Conservation (phyloP, 2,329 filamentous ascomycete species). For the Cladosporium colombiae region DNA sequence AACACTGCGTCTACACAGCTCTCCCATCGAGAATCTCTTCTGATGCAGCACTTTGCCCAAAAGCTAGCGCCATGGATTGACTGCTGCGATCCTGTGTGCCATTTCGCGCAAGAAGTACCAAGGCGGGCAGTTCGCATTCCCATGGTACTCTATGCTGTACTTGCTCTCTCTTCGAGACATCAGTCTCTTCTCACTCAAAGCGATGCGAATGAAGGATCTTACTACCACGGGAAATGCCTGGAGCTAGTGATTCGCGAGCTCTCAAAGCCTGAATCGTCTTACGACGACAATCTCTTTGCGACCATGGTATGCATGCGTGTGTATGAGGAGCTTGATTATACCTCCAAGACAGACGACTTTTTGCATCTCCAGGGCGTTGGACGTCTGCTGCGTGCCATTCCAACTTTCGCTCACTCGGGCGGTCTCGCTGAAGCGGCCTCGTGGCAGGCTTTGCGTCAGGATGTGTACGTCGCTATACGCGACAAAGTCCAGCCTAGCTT, state of each 20-base stretch:
- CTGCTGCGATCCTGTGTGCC: conserved; percentile 36
- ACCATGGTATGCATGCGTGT: conserved; percentile 39
- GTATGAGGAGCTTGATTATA: conserved; percentile 39
- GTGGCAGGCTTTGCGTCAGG: conserved; percentile 46
- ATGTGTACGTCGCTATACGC: conserved; percentile 44
- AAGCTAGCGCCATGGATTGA: conserved; percentile 41
- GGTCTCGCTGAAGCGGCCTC: conserved; percentile 45
- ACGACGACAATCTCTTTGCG: conserved; percentile 37
- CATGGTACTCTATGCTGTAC: conserved; percentile 37
- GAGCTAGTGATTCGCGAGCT: conserved; percentile 39
- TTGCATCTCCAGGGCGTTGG: conserved; percentile 44
- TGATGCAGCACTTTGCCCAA: conserved; percentile 36
- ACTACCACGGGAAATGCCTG: conserved; percentile 39
- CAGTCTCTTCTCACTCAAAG: conserved; percentile 31
- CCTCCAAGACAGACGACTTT: conserved; percentile 33
- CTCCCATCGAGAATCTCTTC: conserved; percentile 25
- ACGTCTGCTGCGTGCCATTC: conserved; percentile 42
- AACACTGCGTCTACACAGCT: conserved; percentile 19
- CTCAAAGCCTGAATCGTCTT: conserved; percentile 29
- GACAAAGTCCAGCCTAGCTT: conserved; percentile 42
- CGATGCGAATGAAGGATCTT: conserved; percentile 34
- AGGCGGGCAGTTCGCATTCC: conserved; percentile 35
- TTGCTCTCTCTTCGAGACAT: conserved; percentile 40
- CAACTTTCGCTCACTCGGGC: conserved; percentile 42
- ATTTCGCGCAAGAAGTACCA: conserved; percentile 38